phyloP scores from a whole-genome alignment of 345 rosid species.

The Pistacia vera region DNA sequence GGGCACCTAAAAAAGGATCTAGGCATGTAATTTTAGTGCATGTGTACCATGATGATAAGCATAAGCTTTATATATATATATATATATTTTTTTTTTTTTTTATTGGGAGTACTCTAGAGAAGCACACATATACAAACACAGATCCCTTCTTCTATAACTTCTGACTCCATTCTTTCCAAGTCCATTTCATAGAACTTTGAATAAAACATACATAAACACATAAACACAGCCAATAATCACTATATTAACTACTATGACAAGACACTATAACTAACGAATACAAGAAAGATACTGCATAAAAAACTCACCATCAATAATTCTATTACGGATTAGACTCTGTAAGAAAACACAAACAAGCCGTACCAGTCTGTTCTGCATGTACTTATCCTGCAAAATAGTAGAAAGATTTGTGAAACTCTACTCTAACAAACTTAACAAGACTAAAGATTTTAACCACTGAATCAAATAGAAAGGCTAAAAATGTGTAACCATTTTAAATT shows the following conservation, averaged over 20 bases:
- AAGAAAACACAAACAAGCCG: constrained; percentile 98
- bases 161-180: not conserved
- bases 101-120: not conserved
- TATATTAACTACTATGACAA: not conserved
- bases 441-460: too few relatives aligned
- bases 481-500: too few relatives aligned
- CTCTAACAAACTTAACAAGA: not conserved
- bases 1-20: not conserved
- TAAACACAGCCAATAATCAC: not conserved
- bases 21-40: not conserved
- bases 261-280: not conserved
- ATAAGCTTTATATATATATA: too few relatives aligned
- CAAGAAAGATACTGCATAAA: not conserved
- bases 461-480: too few relatives aligned
- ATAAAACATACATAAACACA: not conserved
- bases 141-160: not conserved
- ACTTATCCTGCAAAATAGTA: constrained; percentile 78
- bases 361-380: constrained; percentile 99
- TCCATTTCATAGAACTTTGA: not conserved
- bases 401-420: not conserved
- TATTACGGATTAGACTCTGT: constrained; percentile 90
- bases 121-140: not conserved
- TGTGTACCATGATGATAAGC: not conserved
- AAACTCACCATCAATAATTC: constrained; percentile 76
- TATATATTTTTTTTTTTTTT: too few relatives aligned